These are phyloP conservation scores for Lunularia cruciata DNA, from an alignment of 225 moss, liverwort and hornwort genomes.

Conservation along the genomic window DNA sequence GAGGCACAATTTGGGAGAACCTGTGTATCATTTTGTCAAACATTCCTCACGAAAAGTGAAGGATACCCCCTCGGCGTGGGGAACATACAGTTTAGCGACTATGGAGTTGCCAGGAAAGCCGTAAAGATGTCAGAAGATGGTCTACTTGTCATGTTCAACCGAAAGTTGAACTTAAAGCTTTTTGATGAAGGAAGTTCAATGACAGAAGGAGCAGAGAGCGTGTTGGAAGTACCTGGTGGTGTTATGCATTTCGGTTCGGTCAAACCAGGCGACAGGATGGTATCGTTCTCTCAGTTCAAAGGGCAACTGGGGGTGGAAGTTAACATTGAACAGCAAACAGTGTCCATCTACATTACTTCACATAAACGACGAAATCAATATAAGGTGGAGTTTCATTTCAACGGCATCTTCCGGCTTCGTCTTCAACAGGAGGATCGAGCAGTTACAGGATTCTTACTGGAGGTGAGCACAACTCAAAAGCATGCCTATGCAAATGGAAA, in stretches of 20 bases:
- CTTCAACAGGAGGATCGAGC: background rate
- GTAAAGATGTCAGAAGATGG: slow-evolving; percentile 53
- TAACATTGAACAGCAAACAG: background rate
- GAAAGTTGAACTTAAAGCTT: slow-evolving; percentile 39
- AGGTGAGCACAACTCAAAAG: too few species aligned
- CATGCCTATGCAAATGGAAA: too few species aligned
- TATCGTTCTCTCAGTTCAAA: background rate
- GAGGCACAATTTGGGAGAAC: background rate
- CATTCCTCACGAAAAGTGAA: too few species aligned
- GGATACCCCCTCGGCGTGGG: background rate
- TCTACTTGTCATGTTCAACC: slow-evolving; percentile 47
- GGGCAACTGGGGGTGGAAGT: background rate
- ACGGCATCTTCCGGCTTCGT: background rate
- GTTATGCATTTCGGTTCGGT: slow-evolving; percentile 8
- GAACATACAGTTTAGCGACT: slow-evolving; percentile 35
- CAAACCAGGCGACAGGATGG: slow-evolving; percentile 5
- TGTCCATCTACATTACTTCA: background rate
- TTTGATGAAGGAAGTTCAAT: slow-evolving; percentile 32
- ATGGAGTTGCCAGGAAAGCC: slow-evolving; percentile 48
- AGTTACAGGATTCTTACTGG: background rate
- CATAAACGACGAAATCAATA: background rate
- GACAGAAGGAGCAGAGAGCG: slow-evolving; percentile 47
- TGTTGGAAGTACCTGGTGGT: background rate
- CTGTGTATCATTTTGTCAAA: background rate
- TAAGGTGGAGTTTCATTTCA: slow-evolving; percentile 8